Conservation (phyloP, 352 stramenopile genomes). For the Pythium apleroticum region DNA sequence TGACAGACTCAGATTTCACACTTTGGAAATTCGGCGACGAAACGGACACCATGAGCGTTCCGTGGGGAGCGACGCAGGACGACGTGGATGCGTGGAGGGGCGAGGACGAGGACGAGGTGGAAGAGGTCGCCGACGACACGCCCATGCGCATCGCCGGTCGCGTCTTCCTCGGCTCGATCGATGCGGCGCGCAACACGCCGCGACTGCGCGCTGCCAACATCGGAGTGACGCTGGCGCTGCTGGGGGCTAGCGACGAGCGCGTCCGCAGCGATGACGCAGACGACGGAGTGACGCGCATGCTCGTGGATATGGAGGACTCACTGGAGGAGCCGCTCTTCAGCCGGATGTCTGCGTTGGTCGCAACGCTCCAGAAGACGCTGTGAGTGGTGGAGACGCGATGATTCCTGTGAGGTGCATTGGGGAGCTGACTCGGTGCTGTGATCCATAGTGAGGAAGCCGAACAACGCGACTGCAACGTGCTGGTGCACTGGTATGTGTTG, state of each 20-base stretch:
- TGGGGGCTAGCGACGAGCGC: slow-evolving; percentile 32
- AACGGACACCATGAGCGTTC: background rate
- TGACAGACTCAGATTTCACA: background rate
- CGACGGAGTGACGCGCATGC: slow-evolving; percentile 19
- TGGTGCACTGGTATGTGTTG: slow-evolving; percentile 64
- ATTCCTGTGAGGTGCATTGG: background rate
- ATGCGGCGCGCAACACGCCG: slow-evolving; percentile 53
- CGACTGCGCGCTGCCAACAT: slow-evolving; percentile 39
- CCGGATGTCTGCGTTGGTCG: slow-evolving; percentile 44
- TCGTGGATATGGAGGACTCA: slow-evolving; percentile 54
- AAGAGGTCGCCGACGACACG: slow-evolving; percentile 58
- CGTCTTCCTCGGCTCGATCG: slow-evolving; percentile 67
- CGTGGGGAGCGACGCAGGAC: slow-evolving; percentile 11
- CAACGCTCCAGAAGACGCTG: slow-evolving; percentile 35
- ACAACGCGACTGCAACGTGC: slow-evolving; percentile 40
- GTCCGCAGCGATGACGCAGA: slow-evolving; percentile 20
- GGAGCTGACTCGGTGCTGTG: background rate
- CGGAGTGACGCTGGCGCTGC: slow-evolving; percentile 41
- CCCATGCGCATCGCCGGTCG: slow-evolving; percentile 49
- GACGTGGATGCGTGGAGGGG: slow-evolving; percentile 20
- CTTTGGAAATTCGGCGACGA: background rate
- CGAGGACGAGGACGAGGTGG: slow-evolving; percentile 44
- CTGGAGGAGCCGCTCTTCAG: slow-evolving; percentile 47
- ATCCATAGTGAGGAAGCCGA: slow-evolving; percentile 35
- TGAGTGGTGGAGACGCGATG: slow-evolving; percentile 15